phyloP scores from a whole-genome alignment of 495 filamentous ascomycete species.

The Aspergillus egyptiacus region DNA sequence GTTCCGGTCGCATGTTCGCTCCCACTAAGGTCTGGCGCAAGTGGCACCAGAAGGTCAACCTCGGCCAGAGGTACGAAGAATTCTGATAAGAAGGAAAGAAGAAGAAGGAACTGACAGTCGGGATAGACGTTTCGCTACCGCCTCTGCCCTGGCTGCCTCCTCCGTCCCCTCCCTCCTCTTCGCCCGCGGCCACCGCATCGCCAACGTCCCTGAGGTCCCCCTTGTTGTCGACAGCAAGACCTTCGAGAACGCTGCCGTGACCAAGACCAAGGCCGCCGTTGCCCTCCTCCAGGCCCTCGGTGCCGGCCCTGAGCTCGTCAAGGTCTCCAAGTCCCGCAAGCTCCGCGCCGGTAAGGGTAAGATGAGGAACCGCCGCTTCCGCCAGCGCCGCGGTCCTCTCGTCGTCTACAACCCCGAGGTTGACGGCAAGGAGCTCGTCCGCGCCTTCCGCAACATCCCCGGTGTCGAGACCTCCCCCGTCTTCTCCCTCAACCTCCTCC shows the following conservation, averaged over 20 bases:
- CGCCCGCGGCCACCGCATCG: conserved; percentile 94
- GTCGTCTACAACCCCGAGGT: conserved; percentile 91
- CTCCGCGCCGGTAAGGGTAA: conserved; percentile 97
- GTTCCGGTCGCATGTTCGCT: conserved; percentile 99
- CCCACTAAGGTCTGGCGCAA: conserved; percentile 99
- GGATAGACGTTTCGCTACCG: conserved; percentile 86
- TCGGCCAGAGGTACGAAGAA: conserved; percentile 84
- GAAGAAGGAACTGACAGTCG: not conserved
- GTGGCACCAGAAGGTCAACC: conserved; percentile 99
- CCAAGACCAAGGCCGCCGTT: conserved; percentile 85
- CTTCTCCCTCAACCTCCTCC: conserved; percentile 93
- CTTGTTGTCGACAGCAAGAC: conserved; percentile 87
- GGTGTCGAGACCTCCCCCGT: conserved; percentile 97
- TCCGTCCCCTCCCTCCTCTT: conserved; percentile 89
- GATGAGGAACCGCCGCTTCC: conserved; percentile 87
- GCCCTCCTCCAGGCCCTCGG: conserved; percentile 82
- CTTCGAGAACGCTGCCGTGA: conserved; percentile 68
- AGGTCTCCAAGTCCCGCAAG: conserved; percentile 91
- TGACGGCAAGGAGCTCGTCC: conserved; percentile 85
- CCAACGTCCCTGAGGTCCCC: conserved; percentile 88
- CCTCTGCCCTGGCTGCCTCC: conserved; percentile 93
- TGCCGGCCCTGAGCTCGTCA: conserved; percentile 82
- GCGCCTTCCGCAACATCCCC: conserved; percentile 95
- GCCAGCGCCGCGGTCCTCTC: conserved; percentile 93
- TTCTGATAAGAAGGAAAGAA: not conserved